These are phyloP conservation scores for Crithidia fasciculata DNA, from an alignment of 208 protist species.

Conservation along the genomic window DNA sequence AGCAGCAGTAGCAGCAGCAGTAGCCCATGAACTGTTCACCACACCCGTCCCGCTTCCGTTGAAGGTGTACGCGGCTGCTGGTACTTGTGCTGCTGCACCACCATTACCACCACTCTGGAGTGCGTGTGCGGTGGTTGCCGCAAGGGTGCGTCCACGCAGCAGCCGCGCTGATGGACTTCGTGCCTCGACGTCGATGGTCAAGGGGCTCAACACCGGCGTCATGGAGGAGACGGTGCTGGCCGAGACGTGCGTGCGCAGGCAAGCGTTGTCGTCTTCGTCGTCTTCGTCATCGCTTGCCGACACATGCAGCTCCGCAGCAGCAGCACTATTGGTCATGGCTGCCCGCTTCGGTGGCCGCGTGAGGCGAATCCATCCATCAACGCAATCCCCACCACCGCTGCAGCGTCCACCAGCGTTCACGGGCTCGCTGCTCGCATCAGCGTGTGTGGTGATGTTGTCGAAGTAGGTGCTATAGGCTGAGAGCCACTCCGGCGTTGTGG, in stretches of 20 bases:
- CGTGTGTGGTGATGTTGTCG: constrained; percentile 1
- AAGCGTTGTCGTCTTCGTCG: constrained; percentile 4
- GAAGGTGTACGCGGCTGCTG: background rate
- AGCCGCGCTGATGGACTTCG: background rate
- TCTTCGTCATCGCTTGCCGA: background rate
- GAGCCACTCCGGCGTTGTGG: constrained; percentile 19
- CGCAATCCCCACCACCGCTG: background rate
- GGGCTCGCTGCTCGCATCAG: background rate
- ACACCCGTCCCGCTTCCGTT: background rate
- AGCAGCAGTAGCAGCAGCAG: background rate
- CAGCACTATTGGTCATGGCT: background rate
- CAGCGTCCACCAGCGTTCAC: background rate
- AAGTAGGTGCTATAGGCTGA: constrained; percentile 30
- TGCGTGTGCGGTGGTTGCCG: background rate
- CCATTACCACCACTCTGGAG: background rate
- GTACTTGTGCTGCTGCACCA: background rate
- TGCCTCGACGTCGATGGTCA: constrained; percentile 13
- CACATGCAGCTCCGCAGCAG: background rate
- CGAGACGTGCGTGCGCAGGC: constrained; percentile 18
- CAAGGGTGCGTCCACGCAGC: background rate
- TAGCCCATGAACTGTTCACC: background rate
- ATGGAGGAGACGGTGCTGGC: constrained; percentile 14
- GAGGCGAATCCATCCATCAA: constrained; percentile 1
- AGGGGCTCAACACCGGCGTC: constrained; percentile 15
- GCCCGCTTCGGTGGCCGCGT: background rate